Percentiles rank a stretch among this genome's conserved stretches.
Evolutionary conservation across 2,329 filamentous ascomycete species (phyloP).

Genomic region (Metarhizium humberi): DNA sequence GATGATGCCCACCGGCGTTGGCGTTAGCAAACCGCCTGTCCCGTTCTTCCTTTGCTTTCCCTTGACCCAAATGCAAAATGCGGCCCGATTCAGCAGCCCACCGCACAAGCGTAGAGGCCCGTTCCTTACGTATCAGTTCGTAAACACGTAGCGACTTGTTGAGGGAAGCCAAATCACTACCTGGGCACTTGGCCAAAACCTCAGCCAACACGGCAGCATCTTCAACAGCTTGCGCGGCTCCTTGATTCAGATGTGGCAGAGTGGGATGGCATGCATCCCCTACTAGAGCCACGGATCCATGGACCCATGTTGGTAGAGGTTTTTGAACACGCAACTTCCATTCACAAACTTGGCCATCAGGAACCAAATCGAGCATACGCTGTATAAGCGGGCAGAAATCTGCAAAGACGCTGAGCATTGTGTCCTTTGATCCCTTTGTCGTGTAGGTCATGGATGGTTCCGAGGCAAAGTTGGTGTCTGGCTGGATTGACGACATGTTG

Average conservation of each 20-base stretch:
- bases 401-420: constrained; percentile 50
- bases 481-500: constrained; percentile 54
- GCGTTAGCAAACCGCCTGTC: constrained; percentile 45
- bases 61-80: constrained; percentile 45
- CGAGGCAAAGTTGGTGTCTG: constrained; percentile 49
- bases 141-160: constrained; percentile 44
- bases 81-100: constrained; percentile 41
- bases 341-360: constrained; percentile 54
- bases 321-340: constrained; percentile 54
- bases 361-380: constrained; percentile 50
- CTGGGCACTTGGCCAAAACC: constrained; percentile 32
- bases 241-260: constrained; percentile 56
- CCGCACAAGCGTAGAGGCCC: constrained; percentile 43
- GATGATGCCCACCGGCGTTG: constrained; percentile 33
- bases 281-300: constrained; percentile 45
- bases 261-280: constrained; percentile 61
- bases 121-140: constrained; percentile 46
- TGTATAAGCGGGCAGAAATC: constrained; percentile 53
- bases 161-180: constrained; percentile 27
- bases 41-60: constrained; percentile 45
- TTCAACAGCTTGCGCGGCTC: constrained; percentile 57
- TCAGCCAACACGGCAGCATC: constrained; percentile 53
- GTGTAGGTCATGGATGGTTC: constrained; percentile 53
- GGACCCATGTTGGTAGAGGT: constrained; percentile 47
- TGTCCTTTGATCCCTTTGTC: constrained; percentile 49